phyloP scores from a whole-genome alignment of 768 basidiomycete species.

The Exidia glandulosa region DNA sequence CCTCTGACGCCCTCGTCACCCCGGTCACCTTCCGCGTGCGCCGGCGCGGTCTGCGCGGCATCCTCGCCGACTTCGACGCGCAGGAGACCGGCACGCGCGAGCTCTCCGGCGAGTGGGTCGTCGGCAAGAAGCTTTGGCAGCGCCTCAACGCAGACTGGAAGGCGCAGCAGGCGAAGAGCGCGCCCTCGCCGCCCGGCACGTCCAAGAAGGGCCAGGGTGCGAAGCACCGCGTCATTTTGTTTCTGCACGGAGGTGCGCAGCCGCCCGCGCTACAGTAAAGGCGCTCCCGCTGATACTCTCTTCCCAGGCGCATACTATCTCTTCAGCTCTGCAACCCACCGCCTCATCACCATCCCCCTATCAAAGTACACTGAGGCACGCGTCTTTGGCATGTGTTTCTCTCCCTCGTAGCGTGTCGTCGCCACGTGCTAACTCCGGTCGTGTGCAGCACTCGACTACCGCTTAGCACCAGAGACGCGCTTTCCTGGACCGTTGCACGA shows the following conservation, averaged over 20 bases:
- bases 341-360: conserved; percentile 81
- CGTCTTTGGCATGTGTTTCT: conserved; percentile 58
- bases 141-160: conserved; percentile 75
- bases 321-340: conserved; percentile 83
- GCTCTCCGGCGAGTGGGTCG: conserved; percentile 91
- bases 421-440: neutral
- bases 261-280: neutral
- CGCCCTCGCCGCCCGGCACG: conserved; percentile 10
- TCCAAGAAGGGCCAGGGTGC: conserved; percentile 23
- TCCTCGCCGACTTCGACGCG: conserved; percentile 64
- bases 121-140: conserved; percentile 87
- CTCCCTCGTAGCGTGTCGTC: neutral
- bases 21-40: conserved; percentile 85
- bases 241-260: conserved; percentile 77
- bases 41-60: conserved; percentile 61
- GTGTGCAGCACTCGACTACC: conserved; percentile 77
- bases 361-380: conserved; percentile 83
- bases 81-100: conserved; percentile 69
- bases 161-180: conserved; percentile 23
- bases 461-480: conserved; percentile 86
- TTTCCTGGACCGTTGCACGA: conserved; percentile 89
- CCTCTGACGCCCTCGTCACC: conserved; percentile 87
- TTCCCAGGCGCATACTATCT: conserved; percentile 88
- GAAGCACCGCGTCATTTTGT: conserved; percentile 78
- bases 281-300: neutral